Percentiles rank a stretch among this genome's conserved stretches.
phyloP scores from a whole-genome alignment of 2,329 filamentous ascomycete species.

The Helminthosporium solani region DNA sequence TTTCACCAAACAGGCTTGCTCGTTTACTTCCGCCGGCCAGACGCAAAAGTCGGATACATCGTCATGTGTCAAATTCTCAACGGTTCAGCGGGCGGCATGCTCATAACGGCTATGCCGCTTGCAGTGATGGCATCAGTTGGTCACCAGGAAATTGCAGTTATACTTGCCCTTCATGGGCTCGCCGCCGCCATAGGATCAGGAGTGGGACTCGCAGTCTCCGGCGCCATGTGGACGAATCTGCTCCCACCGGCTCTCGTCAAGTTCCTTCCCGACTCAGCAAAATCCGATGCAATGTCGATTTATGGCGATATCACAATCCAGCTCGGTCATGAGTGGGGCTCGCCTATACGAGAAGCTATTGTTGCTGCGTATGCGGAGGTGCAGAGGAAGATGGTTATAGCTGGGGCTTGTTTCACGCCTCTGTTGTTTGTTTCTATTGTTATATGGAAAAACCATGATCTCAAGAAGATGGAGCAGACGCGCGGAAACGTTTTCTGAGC shows the following conservation, averaged over 20 bases:
- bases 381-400: slow-evolving; percentile 5
- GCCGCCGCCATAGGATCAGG: neutral
- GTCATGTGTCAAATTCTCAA: slow-evolving; percentile 35
- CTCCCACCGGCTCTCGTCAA: neutral
- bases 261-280: neutral
- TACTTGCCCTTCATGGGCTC: no score
- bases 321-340: neutral
- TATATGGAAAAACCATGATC: neutral
- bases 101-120: slow-evolving; percentile 26
- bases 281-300: slow-evolving; percentile 1
- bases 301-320: neutral
- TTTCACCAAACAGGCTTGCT: no score
- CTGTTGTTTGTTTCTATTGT: slow-evolving; percentile 1
- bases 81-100: slow-evolving; percentile 21
- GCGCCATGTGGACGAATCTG: neutral
- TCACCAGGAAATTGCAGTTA: no score
- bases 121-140: slow-evolving; percentile 17
- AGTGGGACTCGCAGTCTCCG: neutral
- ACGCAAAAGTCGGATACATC: slow-evolving; percentile 27
- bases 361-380: slow-evolving; percentile 4
- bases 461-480: slow-evolving; percentile 1
- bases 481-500: slow-evolving; percentile 1
- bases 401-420: slow-evolving; percentile 4
- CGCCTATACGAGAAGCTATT: slow-evolving; percentile 1
- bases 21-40: slow-evolving; percentile 29